A percentile compares a stretch with the other conserved stretches of the same genome.
Conservation (phyloP, 495 filamentous ascomycete genomes). For the Penicillium dipodomyicola region DNA sequence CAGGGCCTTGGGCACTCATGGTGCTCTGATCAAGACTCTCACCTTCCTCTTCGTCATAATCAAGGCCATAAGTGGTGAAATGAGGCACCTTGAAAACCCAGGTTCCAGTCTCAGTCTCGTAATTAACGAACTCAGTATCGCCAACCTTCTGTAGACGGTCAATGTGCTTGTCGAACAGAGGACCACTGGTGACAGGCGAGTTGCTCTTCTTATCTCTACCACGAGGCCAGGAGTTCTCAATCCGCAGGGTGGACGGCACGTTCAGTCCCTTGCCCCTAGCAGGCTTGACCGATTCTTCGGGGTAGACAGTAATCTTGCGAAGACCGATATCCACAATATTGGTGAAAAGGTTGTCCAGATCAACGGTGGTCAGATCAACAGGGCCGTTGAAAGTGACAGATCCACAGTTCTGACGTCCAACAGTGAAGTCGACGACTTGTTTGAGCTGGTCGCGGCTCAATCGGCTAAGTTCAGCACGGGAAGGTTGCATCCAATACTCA, state of each 20-base stretch:
- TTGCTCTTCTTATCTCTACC: conserved; percentile 57
- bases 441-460: conserved; percentile 73
- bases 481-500: conserved; percentile 82
- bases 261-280: conserved; percentile 83
- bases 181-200: conserved; percentile 52
- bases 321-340: conserved; percentile 69
- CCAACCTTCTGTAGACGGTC: conserved; percentile 71
- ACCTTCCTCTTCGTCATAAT: conserved; percentile 75
- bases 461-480: conserved; percentile 63
- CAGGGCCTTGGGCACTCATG: conserved; percentile 50
- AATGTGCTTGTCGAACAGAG: conserved; percentile 73
- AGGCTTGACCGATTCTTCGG: conserved; percentile 70
- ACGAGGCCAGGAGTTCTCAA: conserved; percentile 90
- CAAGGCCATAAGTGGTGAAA: conserved; percentile 92
- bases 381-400: conserved; percentile 74
- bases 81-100: conserved; percentile 93
- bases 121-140: conserved; percentile 77
- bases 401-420: conserved; percentile 80
- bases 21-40: conserved; percentile 54
- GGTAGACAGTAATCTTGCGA: conserved; percentile 84
- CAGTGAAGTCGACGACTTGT: conserved; percentile 65
- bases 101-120: conserved; percentile 71
- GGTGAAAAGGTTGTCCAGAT: conserved; percentile 68
- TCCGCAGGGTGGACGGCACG: conserved; percentile 76
- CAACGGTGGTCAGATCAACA: conserved; percentile 72